These are phyloP conservation scores for Yamadazyma insecticola DNA, from an alignment of 805 yeast genomes.

Conservation along the genomic window DNA sequence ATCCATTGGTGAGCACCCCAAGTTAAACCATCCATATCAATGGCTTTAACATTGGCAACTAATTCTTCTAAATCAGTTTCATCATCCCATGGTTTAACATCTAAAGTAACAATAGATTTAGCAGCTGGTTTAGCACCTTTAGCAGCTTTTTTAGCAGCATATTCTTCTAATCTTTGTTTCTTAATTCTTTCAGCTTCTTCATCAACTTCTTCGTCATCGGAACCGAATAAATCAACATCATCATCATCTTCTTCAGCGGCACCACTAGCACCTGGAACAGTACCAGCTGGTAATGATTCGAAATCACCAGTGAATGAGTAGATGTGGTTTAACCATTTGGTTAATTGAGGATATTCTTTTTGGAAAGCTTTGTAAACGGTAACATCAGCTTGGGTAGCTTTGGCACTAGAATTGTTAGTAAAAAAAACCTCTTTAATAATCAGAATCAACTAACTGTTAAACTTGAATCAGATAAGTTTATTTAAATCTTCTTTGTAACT, in stretches of 20 bases:
- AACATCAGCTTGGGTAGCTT: slow-evolving; percentile 95
- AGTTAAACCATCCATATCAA: slow-evolving; percentile 86
- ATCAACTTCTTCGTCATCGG: slow-evolving; percentile 90
- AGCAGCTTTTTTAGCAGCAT: slow-evolving; percentile 95
- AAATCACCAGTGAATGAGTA: slow-evolving; percentile 89
- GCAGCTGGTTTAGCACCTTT: slow-evolving; percentile 99
- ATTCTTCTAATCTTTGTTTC: slow-evolving; percentile 96
- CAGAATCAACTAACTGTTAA: background rate
- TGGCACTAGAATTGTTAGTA: slow-evolving; percentile 49
- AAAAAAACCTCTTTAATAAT: background rate
- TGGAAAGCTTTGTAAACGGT: slow-evolving; percentile 92
- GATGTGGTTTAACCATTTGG: slow-evolving; percentile 99
- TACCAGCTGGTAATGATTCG: slow-evolving; percentile 74
- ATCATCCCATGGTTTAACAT: slow-evolving; percentile 99
- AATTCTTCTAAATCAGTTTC: slow-evolving; percentile 93
- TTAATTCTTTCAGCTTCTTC: slow-evolving; percentile 96
- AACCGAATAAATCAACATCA: slow-evolving; percentile 91
- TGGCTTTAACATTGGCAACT: slow-evolving; percentile 78
- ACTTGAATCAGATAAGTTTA: slow-evolving; percentile 18
- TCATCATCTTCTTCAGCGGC: slow-evolving; percentile 80
- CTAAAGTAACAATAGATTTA: slow-evolving; percentile 93
- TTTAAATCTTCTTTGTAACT: slow-evolving; percentile 60
- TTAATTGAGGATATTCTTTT: slow-evolving; percentile 83
- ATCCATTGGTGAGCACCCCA: slow-evolving; percentile 99
- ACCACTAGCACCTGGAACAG: slow-evolving; percentile 57